Conservation (phyloP, 2,329 filamentous ascomycete species). For the Phialophora tarda region DNA sequence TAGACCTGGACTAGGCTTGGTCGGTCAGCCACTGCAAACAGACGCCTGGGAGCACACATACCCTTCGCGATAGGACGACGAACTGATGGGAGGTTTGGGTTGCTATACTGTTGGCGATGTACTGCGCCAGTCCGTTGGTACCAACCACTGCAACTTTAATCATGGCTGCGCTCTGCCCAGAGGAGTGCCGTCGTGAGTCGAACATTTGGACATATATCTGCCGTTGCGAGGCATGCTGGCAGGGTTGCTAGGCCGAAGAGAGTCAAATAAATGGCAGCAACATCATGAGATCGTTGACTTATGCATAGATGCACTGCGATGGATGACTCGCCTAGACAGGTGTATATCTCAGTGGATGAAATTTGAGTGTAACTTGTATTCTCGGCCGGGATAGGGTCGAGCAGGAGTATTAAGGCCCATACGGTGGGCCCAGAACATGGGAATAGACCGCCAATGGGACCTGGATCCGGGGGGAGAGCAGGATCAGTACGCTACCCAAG, state of each 20-base stretch:
- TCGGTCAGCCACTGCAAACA: slow-evolving; percentile 19
- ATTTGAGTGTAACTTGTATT: slow-evolving; percentile 7
- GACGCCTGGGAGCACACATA: slow-evolving; percentile 18
- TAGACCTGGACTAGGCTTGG: slow-evolving; percentile 47
- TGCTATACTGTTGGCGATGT: slow-evolving; percentile 65
- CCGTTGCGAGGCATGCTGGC: slow-evolving; percentile 18
- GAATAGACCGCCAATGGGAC: slow-evolving; percentile 25
- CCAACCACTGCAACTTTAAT: slow-evolving; percentile 69
- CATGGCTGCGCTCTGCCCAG: slow-evolving; percentile 43
- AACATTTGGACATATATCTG: slow-evolving; percentile 28
- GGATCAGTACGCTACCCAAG: slow-evolving; percentile 18
- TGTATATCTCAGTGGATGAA: slow-evolving; percentile 24
- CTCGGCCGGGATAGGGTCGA: slow-evolving; percentile 24
- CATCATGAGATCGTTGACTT: slow-evolving; percentile 19
- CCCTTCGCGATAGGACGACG: slow-evolving; percentile 69
- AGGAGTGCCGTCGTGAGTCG: slow-evolving; percentile 11
- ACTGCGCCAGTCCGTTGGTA: slow-evolving; percentile 63
- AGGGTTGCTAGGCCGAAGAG: slow-evolving; percentile 15
- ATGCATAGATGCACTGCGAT: slow-evolving; percentile 22
- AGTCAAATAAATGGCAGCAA: slow-evolving; percentile 25
- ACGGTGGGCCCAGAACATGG: slow-evolving; percentile 20
- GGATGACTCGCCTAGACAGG: slow-evolving; percentile 24
- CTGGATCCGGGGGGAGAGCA: slow-evolving; percentile 12
- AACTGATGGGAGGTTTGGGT: slow-evolving; percentile 69
- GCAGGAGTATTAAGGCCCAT: slow-evolving; percentile 25